Evolutionary conservation across 176 grass and related monocot species (phyloP), one percentile per base, ranked within the genome.

Genomic region (Aechmea fasciata): DNA sequence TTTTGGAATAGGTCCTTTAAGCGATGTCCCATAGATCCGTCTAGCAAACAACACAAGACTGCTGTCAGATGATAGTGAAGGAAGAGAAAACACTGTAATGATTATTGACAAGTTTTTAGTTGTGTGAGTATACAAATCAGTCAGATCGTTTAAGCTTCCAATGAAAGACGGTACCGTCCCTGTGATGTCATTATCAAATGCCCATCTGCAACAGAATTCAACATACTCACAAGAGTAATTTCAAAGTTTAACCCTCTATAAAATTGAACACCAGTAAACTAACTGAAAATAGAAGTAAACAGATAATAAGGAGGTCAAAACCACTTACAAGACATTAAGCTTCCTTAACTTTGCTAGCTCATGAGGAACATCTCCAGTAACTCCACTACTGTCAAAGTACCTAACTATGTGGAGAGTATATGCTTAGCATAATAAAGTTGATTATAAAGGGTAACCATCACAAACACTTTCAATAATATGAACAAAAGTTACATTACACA

Each of bases 351-450:
- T 13, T 47, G 68, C 54, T 19, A 29, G 24, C 65, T 66, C 76
- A 51, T 20, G 49, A 63, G 81, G 86, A 57, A 89, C 47, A 79
- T 0, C 11, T 48, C 87, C 87, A 68, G 13, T 24, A 11, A 89
- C 50, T 77, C 73, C 11, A 47, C 79, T 89, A 66, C 81, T 89
- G 57, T 89, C 84, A 53, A 89, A 79, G 71, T 79, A 83, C 87
- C 87, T 89, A 77, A 77, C 76, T 78, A 82, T 53, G 72, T 59
- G 52, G 63, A 83, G 47, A 77, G 17, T 50, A 88, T 24, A 51
- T 41, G 69, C 19, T 80, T 57, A 80, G 80, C 48, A 41, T 65
- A 17, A 65, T 10, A 24, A 24, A 25, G 63, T 25, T 24, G 25
- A 53, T 65, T 62, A 13, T 48, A 8, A 82, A 62, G 63, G 57